These are phyloP conservation scores for Candida tammaniensis DNA, from an alignment of 805 yeast species.

Conservation along the genomic window DNA sequence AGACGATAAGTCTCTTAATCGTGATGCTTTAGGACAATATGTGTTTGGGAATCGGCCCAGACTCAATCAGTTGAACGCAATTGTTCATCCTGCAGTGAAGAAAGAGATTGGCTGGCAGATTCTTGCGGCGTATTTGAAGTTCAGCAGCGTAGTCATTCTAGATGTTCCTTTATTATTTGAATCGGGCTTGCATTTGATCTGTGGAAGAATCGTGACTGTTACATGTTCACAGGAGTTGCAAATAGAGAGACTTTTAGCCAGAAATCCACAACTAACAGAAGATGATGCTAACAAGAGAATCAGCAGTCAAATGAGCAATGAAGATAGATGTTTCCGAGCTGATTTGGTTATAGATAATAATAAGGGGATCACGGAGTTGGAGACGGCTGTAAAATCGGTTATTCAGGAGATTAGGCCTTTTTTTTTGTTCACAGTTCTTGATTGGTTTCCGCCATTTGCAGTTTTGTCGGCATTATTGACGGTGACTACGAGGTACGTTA, in stretches of 20 bases:
- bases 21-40: slow-evolving; percentile 71
- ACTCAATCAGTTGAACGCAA: slow-evolving; percentile 58
- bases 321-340: slow-evolving; percentile 53
- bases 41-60: slow-evolving; percentile 71
- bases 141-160: slow-evolving; percentile 61
- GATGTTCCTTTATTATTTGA: slow-evolving; percentile 94
- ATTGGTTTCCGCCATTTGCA: slow-evolving; percentile 28
- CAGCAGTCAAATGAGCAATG: slow-evolving; percentile 68
- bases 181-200: slow-evolving; percentile 62
- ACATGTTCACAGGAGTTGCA: slow-evolving; percentile 60
- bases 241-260: slow-evolving; percentile 52
- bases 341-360: slow-evolving; percentile 71
- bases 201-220: slow-evolving; percentile 72
- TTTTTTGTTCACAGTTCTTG: slow-evolving; percentile 17
- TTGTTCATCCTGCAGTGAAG: slow-evolving; percentile 87
- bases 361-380: slow-evolving; percentile 22
- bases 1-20: slow-evolving; percentile 49
- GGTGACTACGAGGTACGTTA: slow-evolving; percentile 15
- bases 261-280: slow-evolving; percentile 65
- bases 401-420: slow-evolving; percentile 27
- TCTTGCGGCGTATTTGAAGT: slow-evolving; percentile 53
- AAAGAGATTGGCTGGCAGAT: slow-evolving; percentile 60
- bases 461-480: slow-evolving; percentile 22
- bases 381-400: slow-evolving; percentile 18
- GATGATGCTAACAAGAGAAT: slow-evolving; percentile 75